Evolutionary conservation across 345 rosid genomes (phyloP), one percentile per base, ranked within the genome.

Genomic region (Bruguiera sexangula): DNA sequence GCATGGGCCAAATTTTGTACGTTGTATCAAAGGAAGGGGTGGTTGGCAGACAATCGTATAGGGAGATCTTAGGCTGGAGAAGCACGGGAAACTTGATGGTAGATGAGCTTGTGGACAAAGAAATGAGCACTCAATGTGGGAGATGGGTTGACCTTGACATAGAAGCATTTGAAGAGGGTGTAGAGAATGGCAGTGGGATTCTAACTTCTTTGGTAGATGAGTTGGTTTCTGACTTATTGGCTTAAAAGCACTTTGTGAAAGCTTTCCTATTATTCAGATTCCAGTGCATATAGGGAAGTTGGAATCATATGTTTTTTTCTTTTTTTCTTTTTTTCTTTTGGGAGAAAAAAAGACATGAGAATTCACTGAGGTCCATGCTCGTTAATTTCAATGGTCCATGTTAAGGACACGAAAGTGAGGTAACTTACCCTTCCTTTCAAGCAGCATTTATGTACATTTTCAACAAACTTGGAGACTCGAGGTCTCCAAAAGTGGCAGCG

Each of bases 61-160:
- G 75, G 77, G 89, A 83, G 75, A 82, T 91, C 2, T 67, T 31
- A 0, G 78, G 81, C 24, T 81, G 86, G 89, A 83, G 79, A 63
- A 72, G 74, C 73, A 84, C 76, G 82, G 85, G 87, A 59, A 93
- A 85, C 54, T 43, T 78, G 80, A 82, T 82, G 90, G 88, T 89
- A 72, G 95, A 94, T 68, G 96, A 89, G 54, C 90, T 94, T 68
- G 91, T 88, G 36, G 89, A 88, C 65, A 86, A 67, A 68, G 93
- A 94, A 69, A 89, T 89, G 97, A 85, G 83, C 82, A 75, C 76
- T 21, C 48, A 15, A 32, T 31, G 70, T 61, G 97, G 96, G 65
- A 89, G 65, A 62, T 94, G 98, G 97, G 66, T 83, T 68, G 91
- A 88, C 51, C 89, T 89, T 66, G 81, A 79, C 27, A 62, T 54